Percentiles rank a stretch among this genome's conserved stretches.
Evolutionary conservation across 2,329 filamentous ascomycete species (phyloP).

Genomic region (Elsinoe fawcettii): DNA sequence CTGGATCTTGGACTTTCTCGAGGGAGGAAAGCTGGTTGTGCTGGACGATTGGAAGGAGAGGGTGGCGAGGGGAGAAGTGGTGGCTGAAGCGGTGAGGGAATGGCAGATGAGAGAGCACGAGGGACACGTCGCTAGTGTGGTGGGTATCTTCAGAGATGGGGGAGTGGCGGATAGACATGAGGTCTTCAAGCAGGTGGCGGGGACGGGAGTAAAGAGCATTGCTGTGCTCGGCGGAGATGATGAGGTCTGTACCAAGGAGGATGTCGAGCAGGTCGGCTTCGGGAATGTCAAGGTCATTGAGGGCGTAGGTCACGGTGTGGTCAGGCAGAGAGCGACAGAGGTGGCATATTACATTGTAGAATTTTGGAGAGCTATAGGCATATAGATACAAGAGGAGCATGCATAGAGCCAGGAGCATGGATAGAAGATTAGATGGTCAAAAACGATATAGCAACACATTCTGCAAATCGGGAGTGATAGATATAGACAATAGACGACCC

Average conservation of each 20-base stretch:
- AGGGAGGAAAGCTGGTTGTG: constrained; percentile 38
- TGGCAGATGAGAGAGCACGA: constrained; percentile 43
- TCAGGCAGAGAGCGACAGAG: constrained; percentile 32
- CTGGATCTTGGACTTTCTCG: constrained; percentile 36
- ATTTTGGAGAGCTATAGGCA: constrained; percentile 25
- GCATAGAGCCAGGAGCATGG: too few relatives aligned
- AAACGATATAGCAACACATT: too few relatives aligned
- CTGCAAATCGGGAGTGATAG: too few relatives aligned
- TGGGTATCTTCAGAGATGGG: constrained; percentile 42
- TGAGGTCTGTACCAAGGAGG: constrained; percentile 24
- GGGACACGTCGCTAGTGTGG: constrained; percentile 41
- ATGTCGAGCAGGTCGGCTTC: constrained; percentile 31
- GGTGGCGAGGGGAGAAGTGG: constrained; percentile 37
- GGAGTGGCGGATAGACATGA: constrained; percentile 35
- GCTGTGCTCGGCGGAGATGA: constrained; percentile 14
- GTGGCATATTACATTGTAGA: constrained; percentile 29
- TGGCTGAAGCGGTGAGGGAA: constrained; percentile 40
- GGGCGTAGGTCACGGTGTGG: constrained; percentile 35
- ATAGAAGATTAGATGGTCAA: too few relatives aligned
- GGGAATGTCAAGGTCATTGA: constrained; percentile 32
- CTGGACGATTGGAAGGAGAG: constrained; percentile 40
- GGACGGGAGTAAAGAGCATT: constrained; percentile 10
- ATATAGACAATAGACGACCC: too few relatives aligned
- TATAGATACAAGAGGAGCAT: not conserved
- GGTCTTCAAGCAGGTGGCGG: constrained; percentile 26